Evolutionary conservation across 1,139 yeast species (phyloP).

Genomic region (Candida sp.): DNA sequence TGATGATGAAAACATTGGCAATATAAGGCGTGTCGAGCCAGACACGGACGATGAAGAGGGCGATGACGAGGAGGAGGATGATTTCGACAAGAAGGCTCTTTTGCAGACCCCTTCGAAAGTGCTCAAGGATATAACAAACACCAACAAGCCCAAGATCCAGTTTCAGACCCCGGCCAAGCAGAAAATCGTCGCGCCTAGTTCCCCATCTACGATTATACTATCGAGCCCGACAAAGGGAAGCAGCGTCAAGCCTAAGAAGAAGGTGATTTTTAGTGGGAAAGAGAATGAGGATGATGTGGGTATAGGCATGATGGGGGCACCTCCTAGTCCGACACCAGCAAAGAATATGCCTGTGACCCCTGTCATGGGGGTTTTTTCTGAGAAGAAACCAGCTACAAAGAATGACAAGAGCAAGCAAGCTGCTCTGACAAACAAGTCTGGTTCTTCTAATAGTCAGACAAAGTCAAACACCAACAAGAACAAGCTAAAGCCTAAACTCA

Average conservation of each 20-base stretch:
- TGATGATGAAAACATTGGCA: conserved; percentile 10
- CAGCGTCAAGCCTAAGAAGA: conserved; percentile 7
- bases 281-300: conserved; percentile 2
- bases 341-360: conserved; percentile 30
- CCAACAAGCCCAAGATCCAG: conserved; percentile 23
- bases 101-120: conserved; percentile 39
- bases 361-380: conserved; percentile 49
- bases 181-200: conserved; percentile 23
- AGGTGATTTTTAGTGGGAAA: neutral
- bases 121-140: conserved; percentile 29
- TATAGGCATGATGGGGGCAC: conserved; percentile 15
- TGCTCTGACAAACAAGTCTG: neutral
- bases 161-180: conserved; percentile 31
- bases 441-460: neutral
- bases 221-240: conserved; percentile 22
- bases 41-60: conserved; percentile 2
- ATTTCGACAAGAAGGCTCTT: conserved; percentile 2
- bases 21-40: neutral
- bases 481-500: conserved; percentile 9
- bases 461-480: neutral
- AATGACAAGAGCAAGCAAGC: neutral
- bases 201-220: conserved; percentile 39
- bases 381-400: conserved; percentile 19
- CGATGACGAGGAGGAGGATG: conserved; percentile 6
- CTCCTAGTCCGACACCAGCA: conserved; percentile 49